Conservation (phyloP, 371 early-diverging fungal species). For the Syncephalastrum monosporum region DNA sequence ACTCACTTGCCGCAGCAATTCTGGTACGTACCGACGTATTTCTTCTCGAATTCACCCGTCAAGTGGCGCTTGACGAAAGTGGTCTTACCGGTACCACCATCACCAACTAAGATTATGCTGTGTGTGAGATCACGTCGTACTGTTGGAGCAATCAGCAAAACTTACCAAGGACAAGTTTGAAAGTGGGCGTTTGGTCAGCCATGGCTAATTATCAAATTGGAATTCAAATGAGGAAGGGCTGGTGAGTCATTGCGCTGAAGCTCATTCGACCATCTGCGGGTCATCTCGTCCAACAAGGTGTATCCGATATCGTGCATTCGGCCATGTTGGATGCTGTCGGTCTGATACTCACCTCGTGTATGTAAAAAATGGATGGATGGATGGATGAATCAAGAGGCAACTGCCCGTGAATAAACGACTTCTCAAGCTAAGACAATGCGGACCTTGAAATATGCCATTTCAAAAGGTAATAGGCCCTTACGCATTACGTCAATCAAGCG, state of each 20-base stretch:
- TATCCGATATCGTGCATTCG: neutral
- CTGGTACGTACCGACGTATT: slow-evolving; percentile 90
- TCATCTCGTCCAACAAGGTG: neutral
- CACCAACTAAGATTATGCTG: slow-evolving; percentile 78
- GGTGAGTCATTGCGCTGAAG: neutral
- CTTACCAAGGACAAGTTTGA: slow-evolving; percentile 84
- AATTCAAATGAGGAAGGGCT: neutral
- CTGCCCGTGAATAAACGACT: neutral
- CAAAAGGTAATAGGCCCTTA: too few relatives aligned
- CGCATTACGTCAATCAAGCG: too few relatives aligned
- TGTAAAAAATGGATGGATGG: slow-evolving; percentile 2
- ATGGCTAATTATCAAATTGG: slow-evolving; percentile 16
- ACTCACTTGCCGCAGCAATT: neutral
- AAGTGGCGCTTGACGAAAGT: slow-evolving; percentile 99
- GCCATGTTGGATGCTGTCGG: too few relatives aligned
- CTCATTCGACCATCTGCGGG: neutral
- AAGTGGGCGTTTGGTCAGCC: slow-evolving; percentile 61
- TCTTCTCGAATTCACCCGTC: slow-evolving; percentile 99
- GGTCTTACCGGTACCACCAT: slow-evolving; percentile 99
- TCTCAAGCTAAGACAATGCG: too few relatives aligned
- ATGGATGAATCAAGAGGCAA: slow-evolving; percentile 3
- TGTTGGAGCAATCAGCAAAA: slow-evolving; percentile 11
- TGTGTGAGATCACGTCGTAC: neutral
- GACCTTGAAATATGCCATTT: too few relatives aligned
- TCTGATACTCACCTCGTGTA: neutral